Percentiles rank a stretch among this genome's conserved stretches.
These are phyloP conservation scores for Phyllosticta citribraziliensis DNA, from an alignment of 2,329 filamentous ascomycete species.

Conservation along the genomic window DNA sequence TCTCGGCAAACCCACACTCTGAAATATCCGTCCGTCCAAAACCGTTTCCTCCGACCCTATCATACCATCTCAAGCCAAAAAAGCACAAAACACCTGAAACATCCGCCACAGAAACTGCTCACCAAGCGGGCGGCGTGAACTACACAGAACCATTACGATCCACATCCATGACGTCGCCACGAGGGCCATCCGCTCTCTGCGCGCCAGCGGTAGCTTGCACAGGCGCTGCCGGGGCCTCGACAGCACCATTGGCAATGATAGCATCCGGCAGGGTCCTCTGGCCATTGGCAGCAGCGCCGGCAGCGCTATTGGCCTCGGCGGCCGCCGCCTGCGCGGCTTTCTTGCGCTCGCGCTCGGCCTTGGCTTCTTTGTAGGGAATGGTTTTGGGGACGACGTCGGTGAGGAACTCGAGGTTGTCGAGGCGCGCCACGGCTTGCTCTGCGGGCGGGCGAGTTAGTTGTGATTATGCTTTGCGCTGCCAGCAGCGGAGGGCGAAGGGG, in stretches of 20 bases:
- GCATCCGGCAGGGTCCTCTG: neutral
- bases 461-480: neutral
- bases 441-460: constrained; percentile 4
- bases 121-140: too few species aligned
- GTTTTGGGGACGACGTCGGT: constrained; percentile 85
- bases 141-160: neutral
- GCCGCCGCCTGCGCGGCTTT: constrained; percentile 7
- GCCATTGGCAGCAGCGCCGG: constrained; percentile 2
- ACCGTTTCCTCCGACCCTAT: neutral
- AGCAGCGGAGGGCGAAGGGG: neutral
- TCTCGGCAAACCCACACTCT: neutral
- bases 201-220: constrained; percentile 1
- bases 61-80: too few species aligned
- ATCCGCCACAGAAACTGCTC: too few species aligned
- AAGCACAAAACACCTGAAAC: too few species aligned
- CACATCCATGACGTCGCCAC: constrained; percentile 5
- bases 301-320: neutral
- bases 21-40: neutral
- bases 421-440: constrained; percentile 77
- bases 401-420: constrained; percentile 92
- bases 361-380: constrained; percentile 67
- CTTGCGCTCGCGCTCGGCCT: constrained; percentile 46
- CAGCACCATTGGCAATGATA: neutral
- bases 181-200: neutral
- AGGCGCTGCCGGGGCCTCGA: neutral